These are phyloP conservation scores for Fusarium incarnatum DNA, from an alignment of 2,329 filamentous ascomycete genomes.

Conservation along the genomic window DNA sequence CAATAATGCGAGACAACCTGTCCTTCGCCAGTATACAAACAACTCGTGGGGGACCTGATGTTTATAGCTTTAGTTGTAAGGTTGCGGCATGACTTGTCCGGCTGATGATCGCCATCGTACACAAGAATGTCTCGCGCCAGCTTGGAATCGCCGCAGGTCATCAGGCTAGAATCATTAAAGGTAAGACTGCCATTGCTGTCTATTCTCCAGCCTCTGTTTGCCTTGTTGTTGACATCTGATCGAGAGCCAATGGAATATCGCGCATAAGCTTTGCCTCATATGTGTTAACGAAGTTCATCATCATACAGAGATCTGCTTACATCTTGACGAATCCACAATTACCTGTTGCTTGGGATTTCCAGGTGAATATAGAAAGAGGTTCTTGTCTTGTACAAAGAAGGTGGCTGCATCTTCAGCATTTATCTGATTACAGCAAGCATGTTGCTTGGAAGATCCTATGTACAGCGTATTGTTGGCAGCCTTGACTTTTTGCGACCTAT, in stretches of 20 bases:
- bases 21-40: background rate
- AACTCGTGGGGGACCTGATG: background rate
- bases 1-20: background rate
- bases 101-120: background rate
- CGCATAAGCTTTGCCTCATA: background rate
- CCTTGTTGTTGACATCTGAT: too few species aligned
- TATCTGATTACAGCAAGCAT: conserved; percentile 5
- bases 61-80: background rate
- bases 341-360: conserved; percentile 7
- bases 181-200: background rate
- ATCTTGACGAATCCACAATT: background rate
- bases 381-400: background rate
- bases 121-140: background rate
- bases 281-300: background rate
- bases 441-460: background rate
- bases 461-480: conserved; percentile 1
- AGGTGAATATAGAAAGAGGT: conserved; percentile 9
- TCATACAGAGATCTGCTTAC: too few species aligned
- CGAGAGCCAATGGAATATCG: background rate
- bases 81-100: background rate
- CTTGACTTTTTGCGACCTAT: background rate
- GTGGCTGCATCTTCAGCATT: conserved; percentile 6
- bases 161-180: background rate
- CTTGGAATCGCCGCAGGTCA: background rate
- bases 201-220: background rate